A percentile compares a stretch with the other conserved stretches of the same genome.
Conservation (phyloP, 1,284 basidiomycete species). For the Fistulinella cinereoalba region DNA sequence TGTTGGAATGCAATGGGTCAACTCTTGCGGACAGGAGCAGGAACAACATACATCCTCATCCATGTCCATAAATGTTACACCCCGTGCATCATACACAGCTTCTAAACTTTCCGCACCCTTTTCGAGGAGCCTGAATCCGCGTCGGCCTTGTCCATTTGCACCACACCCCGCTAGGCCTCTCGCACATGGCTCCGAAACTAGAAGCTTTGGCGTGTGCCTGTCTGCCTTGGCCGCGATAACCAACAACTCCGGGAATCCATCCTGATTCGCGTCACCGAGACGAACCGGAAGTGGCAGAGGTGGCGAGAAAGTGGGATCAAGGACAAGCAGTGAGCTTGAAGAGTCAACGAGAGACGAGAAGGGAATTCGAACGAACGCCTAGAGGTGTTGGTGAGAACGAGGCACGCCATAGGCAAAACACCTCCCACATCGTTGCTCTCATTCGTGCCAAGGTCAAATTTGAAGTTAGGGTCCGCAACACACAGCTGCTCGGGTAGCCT, state of each 20-base stretch:
- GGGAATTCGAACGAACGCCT: conserved; percentile 71
- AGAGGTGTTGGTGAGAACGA: conserved; percentile 2
- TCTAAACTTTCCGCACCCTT: conserved; percentile 66
- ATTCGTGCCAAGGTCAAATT: conserved; percentile 64
- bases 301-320: conserved; percentile 61
- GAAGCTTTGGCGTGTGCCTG: conserved; percentile 61
- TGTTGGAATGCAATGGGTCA: conserved; percentile 32
- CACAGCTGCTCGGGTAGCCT: conserved; percentile 82
- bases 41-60: conserved; percentile 83
- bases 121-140: conserved; percentile 62
- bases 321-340: conserved; percentile 61
- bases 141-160: conserved; percentile 43
- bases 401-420: neutral
- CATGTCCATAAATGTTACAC: conserved; percentile 84
- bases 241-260: conserved; percentile 93
- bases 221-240: conserved; percentile 52
- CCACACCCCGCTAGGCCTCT: conserved; percentile 55
- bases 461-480: conserved; percentile 75
- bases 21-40: neutral
- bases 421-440: conserved; percentile 55
- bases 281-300: conserved; percentile 76
- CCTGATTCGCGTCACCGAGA: conserved; percentile 89
- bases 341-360: conserved; percentile 56
- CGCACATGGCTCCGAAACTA: conserved; percentile 73
- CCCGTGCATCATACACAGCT: conserved; percentile 73